Percentiles rank a stretch among this genome's conserved stretches.
phyloP scores from a whole-genome alignment of 805 yeast genomes.

The Dipodascopsis uninucleata region DNA sequence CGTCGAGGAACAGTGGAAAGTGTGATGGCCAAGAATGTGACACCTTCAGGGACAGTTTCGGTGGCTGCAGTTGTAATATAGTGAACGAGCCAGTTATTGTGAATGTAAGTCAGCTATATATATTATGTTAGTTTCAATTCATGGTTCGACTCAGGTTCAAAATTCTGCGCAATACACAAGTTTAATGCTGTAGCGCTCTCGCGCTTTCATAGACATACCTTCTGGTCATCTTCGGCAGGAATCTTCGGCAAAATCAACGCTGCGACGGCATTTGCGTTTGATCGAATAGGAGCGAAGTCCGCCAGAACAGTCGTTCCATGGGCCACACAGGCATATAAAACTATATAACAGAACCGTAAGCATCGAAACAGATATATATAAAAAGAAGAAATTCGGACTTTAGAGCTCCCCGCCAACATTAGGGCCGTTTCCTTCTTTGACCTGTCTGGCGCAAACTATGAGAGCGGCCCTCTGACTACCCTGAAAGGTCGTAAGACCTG shows the following conservation, averaged over 20 bases:
- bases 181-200: too few species aligned
- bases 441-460: too few species aligned
- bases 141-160: too few species aligned
- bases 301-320: constrained; percentile 45
- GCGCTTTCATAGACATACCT: constrained; percentile 25
- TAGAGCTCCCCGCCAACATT: background rate
- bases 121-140: too few species aligned
- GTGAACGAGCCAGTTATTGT: constrained; percentile 35
- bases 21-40: constrained; percentile 33
- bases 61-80: constrained; percentile 33
- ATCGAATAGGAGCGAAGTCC: constrained; percentile 50
- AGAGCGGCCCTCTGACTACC: too few species aligned
- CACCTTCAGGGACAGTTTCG: constrained; percentile 30
- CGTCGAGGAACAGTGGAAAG: constrained; percentile 30
- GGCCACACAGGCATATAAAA: constrained; percentile 29
- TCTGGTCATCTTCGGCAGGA: constrained; percentile 31
- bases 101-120: constrained; percentile 32
- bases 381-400: background rate
- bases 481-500: too few species aligned
- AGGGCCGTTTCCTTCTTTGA: too few species aligned
- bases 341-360: constrained; percentile 6
- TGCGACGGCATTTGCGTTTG: constrained; percentile 43
- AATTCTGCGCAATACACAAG: too few species aligned
- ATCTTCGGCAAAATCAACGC: constrained; percentile 28
- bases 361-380: too few species aligned